A percentile compares a stretch with the other conserved stretches of the same genome.
These are phyloP conservation scores for Aureobasidium sp. DNA, from an alignment of 2,329 filamentous ascomycete genomes.

Conservation along the genomic window DNA sequence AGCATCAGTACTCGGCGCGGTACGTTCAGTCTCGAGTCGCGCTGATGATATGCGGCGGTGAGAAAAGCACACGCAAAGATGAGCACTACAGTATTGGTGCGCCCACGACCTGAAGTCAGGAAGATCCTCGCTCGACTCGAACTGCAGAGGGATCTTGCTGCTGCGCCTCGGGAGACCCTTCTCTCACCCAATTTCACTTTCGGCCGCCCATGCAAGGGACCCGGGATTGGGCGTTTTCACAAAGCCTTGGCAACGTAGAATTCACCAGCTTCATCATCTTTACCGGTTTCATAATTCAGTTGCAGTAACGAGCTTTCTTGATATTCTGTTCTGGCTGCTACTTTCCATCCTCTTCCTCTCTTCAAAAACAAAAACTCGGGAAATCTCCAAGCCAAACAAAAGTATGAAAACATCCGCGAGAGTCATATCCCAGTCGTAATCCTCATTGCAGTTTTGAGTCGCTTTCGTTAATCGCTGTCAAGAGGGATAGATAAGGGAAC, in stretches of 20 bases:
- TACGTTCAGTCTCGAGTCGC: background rate
- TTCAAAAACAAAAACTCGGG: background rate
- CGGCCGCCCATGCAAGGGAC: conserved; percentile 6
- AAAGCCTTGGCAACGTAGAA: background rate
- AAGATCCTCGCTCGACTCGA: background rate
- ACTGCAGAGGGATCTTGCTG: background rate
- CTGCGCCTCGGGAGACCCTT: background rate
- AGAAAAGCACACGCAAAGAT: background rate
- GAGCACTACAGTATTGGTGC: conserved; percentile 8
- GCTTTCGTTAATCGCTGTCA: background rate
- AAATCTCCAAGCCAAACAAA: background rate
- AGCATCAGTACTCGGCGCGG: background rate
- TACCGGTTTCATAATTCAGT: too few relatives aligned
- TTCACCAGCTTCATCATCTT: background rate
- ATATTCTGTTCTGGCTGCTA: background rate
- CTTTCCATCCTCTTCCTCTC: background rate
- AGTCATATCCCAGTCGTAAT: background rate
- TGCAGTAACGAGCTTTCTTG: background rate
- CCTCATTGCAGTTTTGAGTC: background rate
- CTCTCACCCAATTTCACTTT: background rate
- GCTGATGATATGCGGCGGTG: background rate
- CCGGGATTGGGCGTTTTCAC: background rate
- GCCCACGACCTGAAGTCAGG: background rate
- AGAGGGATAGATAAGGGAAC: background rate
- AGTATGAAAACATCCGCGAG: background rate